Evolutionary conservation across 2,329 filamentous ascomycete genomes (phyloP).

Genomic region (Microcyclosporella mali): DNA sequence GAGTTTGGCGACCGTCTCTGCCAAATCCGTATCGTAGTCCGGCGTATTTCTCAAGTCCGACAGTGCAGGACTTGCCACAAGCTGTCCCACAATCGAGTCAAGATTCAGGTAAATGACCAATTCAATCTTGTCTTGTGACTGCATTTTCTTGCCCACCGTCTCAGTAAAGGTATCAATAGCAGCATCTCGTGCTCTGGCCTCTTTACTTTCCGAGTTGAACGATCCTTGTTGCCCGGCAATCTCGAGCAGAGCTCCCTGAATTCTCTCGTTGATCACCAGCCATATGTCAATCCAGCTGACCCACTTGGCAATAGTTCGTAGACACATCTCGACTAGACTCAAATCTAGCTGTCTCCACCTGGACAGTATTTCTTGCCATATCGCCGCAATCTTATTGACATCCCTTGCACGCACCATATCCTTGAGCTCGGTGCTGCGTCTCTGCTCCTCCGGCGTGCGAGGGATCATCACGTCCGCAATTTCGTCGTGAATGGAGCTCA

Average conservation of each 20-base stretch:
- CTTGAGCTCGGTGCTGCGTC: conserved; percentile 83
- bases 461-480: conserved; percentile 88
- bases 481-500: conserved; percentile 90
- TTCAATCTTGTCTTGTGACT: conserved; percentile 82
- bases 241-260: conserved; percentile 78
- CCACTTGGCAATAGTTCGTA: conserved; percentile 93
- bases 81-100: conserved; percentile 74
- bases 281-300: conserved; percentile 98
- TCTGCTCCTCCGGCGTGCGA: conserved; percentile 69
- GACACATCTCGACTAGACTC: conserved; percentile 76
- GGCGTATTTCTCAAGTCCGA: conserved; percentile 72
- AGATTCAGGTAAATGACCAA: conserved; percentile 89
- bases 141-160: conserved; percentile 98
- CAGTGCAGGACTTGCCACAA: conserved; percentile 76
- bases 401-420: conserved; percentile 82
- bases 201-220: conserved; percentile 49
- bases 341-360: conserved; percentile 63
- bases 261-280: conserved; percentile 81
- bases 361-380: conserved; percentile 85
- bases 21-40: conserved; percentile 90
- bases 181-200: conserved; percentile 76
- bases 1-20: conserved; percentile 89
- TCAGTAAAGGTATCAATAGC: conserved; percentile 94
- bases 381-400: conserved; percentile 77
- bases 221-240: conserved; percentile 69